Percentiles rank a stretch among this genome's conserved stretches.
Evolutionary conservation across 2,329 filamentous ascomycete genomes (phyloP).

Genomic region (Fusarium falciforme): DNA sequence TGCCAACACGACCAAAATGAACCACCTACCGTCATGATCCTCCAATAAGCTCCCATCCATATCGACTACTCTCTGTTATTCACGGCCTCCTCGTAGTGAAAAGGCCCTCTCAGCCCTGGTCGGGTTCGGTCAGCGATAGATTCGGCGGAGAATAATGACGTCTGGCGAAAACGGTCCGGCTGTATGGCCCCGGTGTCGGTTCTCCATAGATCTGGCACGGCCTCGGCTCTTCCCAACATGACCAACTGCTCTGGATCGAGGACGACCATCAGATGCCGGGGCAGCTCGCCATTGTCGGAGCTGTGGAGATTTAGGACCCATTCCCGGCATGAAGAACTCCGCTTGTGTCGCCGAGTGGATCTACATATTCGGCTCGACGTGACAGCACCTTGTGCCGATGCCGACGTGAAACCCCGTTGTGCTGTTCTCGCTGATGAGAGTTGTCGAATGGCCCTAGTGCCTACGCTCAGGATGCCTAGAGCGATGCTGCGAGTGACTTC

Average conservation of each 20-base stretch:
- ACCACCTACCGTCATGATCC: too few relatives aligned
- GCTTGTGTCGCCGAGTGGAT: not conserved
- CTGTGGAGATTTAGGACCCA: not conserved
- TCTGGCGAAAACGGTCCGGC: not conserved
- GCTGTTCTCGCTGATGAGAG: not conserved
- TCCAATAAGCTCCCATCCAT: not conserved
- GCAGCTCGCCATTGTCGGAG: not conserved
- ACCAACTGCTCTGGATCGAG: not conserved
- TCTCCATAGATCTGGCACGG: not conserved
- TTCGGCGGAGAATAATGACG: not conserved
- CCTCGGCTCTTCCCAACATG: not conserved
- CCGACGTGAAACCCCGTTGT: not conserved
- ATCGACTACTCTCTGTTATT: not conserved
- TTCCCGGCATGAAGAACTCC: not conserved
- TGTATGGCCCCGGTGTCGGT: not conserved
- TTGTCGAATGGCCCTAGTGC: not conserved
- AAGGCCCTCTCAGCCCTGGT: not conserved
- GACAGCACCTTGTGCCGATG: not conserved
- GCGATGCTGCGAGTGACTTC: not conserved
- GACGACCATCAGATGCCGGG: not conserved
- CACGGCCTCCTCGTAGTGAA: not conserved
- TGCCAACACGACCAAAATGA: not conserved
- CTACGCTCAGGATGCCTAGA: not conserved
- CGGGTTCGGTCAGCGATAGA: not conserved
- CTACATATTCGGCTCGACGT: not conserved